A percentile compares a stretch with the other conserved stretches of the same genome.
Conservation (phyloP, 1,284 basidiomycete species). For the Ustilago cynodontis region DNA sequence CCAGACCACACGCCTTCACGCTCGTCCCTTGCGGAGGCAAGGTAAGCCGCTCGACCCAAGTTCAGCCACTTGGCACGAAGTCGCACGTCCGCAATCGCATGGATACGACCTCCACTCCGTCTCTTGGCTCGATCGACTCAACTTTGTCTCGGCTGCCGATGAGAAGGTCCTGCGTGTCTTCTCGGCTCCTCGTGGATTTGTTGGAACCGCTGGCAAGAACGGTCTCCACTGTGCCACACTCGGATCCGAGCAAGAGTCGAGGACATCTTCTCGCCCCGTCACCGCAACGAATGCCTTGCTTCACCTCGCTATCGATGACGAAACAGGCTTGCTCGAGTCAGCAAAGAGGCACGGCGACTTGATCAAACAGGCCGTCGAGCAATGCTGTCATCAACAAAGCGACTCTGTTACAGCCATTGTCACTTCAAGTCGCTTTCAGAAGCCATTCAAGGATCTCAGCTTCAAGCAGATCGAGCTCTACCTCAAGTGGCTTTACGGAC, state of each 20-base stretch:
- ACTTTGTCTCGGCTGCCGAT: slow-evolving; percentile 67
- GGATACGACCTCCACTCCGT: slow-evolving; percentile 64
- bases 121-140: slow-evolving; percentile 63
- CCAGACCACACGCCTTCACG: slow-evolving; percentile 66
- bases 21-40: slow-evolving; percentile 24
- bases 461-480: slow-evolving; percentile 59
- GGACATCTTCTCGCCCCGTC: slow-evolving; percentile 20
- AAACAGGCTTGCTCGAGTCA: slow-evolving; percentile 22
- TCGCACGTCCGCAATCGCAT: slow-evolving; percentile 68
- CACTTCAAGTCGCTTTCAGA: slow-evolving; percentile 36
- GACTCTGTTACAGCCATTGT: slow-evolving; percentile 40
- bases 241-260: slow-evolving; percentile 42
- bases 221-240: slow-evolving; percentile 44
- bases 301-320: slow-evolving; percentile 21
- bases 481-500: slow-evolving; percentile 62
- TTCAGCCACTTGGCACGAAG: slow-evolving; percentile 61
- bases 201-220: slow-evolving; percentile 48
- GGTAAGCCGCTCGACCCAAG: slow-evolving; percentile 10
- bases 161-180: slow-evolving; percentile 69
- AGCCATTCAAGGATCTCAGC: slow-evolving; percentile 18
- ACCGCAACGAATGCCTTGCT: slow-evolving; percentile 17
- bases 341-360: slow-evolving; percentile 44
- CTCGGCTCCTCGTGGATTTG: slow-evolving; percentile 61
- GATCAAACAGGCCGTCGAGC: slow-evolving; percentile 33
- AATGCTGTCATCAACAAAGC: slow-evolving; percentile 18